Conservation (phyloP, 257 asterid genomes). For the Thymus mandschuricus region DNA sequence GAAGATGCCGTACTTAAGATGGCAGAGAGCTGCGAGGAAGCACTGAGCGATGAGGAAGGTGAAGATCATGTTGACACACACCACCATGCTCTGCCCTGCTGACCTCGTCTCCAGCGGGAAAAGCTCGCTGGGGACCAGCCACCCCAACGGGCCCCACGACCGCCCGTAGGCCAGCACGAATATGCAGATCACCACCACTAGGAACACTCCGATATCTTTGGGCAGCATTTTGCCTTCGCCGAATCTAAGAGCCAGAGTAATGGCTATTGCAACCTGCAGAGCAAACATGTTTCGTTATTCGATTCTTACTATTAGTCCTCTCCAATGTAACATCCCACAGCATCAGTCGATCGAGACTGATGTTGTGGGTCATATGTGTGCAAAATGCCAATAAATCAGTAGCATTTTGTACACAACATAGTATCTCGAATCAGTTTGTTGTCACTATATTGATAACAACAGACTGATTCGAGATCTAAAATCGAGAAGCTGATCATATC, state of each 20-base stretch:
- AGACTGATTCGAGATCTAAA: too few species aligned
- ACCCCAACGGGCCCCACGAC: constrained; percentile 78
- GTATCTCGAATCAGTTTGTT: not conserved
- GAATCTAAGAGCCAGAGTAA: constrained; percentile 67
- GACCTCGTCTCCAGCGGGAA: constrained; percentile 61
- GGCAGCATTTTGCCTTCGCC: constrained; percentile 67
- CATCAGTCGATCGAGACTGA: not conserved
- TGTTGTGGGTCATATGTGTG: not conserved
- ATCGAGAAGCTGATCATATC: too few species aligned
- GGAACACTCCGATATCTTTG: constrained; percentile 35
- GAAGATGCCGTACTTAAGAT: constrained; percentile 80
- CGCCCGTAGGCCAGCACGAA: constrained; percentile 65
- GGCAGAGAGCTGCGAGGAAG: constrained; percentile 72
- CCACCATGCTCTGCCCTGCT: constrained; percentile 73
- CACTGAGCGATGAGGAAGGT: constrained; percentile 82
- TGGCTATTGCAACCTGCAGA: constrained; percentile 61
- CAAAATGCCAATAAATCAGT: not conserved
- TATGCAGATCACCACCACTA: constrained; percentile 50
- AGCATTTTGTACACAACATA: not conserved
- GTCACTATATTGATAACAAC: not conserved
- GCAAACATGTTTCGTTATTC: not conserved
- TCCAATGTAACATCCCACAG: not conserved
- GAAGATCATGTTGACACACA: constrained; percentile 86
- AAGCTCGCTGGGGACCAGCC: constrained; percentile 71
- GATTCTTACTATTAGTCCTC: not conserved